Evolutionary conservation across 1,139 yeast genomes (phyloP).

Genomic region (Blastobotrys serpentis): DNA sequence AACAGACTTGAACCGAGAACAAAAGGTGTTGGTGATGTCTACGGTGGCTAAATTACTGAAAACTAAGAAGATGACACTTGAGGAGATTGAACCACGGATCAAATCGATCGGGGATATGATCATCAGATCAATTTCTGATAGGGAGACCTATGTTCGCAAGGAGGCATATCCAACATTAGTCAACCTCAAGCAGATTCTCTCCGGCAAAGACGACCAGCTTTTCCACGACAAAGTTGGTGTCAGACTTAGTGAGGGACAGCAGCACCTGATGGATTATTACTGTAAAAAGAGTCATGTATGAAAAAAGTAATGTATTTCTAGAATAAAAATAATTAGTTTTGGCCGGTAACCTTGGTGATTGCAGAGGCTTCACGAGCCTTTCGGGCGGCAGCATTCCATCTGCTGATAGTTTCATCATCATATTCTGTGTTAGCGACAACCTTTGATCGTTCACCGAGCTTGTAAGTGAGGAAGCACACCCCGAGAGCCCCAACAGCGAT

Average conservation of each 20-base stretch:
- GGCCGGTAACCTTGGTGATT: slow-evolving; percentile 28
- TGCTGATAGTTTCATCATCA: slow-evolving; percentile 39
- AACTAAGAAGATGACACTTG: slow-evolving; percentile 10
- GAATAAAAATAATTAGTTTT: slow-evolving; percentile 9
- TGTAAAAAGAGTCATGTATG: slow-evolving; percentile 13
- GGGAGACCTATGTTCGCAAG: slow-evolving; percentile 32
- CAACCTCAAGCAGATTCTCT: slow-evolving; percentile 19
- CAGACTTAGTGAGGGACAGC: slow-evolving; percentile 34
- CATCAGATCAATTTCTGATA: slow-evolving; percentile 24
- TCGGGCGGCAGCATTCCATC: slow-evolving; percentile 43
- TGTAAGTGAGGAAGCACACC: slow-evolving; percentile 33
- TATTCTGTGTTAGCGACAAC: slow-evolving; percentile 33
- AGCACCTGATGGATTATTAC: slow-evolving; percentile 32
- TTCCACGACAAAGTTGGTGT: slow-evolving; percentile 21
- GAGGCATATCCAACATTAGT: slow-evolving; percentile 34
- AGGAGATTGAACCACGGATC: slow-evolving; percentile 16
- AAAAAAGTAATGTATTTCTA: slow-evolving; percentile 5
- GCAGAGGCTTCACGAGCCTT: slow-evolving; percentile 38
- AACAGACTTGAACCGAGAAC: slow-evolving; percentile 13
- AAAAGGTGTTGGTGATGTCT: slow-evolving; percentile 20
- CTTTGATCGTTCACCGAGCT: slow-evolving; percentile 35
- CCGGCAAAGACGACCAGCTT: slow-evolving; percentile 14
- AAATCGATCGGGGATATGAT: slow-evolving; percentile 20
- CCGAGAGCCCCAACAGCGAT: slow-evolving; percentile 38
- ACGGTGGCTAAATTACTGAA: slow-evolving; percentile 20